Base-by-base conservation (phyloP, 768 basidiomycete genomes). In the Hericium alpestre region DNA sequence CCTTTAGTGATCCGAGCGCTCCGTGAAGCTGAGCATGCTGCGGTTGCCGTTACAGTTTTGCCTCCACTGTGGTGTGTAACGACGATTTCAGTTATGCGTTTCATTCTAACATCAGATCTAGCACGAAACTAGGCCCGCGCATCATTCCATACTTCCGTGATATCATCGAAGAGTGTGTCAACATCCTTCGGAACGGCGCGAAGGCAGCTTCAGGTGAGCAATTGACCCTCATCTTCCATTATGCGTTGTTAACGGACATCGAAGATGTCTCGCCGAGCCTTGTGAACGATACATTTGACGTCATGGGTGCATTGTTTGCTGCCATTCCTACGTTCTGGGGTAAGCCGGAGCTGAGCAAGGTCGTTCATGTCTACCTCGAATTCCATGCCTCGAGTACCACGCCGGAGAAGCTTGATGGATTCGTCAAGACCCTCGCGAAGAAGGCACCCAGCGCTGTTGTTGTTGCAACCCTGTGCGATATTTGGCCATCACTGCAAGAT, bases 311-410 rank as follows among this genome's bases (percentile, higher is more conserved):
- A n/a, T 71, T 95, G 9, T 74, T 96, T 58, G 72, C 75, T 0
- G 77, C 84, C 1, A 84, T 96, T 32, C 91, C 93, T 0, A 81
- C 84, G 4, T 97, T 98, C 70, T 91, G 89, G 79, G 81, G 84
- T 38, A 58, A 69, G 16, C 68, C 70, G 18, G 89, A 90, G 60
- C 66, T 90, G 27, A 70, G 69, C 0, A 76, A 78, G 57, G 72
- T 89, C 16, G 69, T 83, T 23, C 76, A 70, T 40, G 72, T 88
- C 7, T 82, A 83, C 58, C 67, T 87, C 23, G 79, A 83, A n/a
- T 51, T 55, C 2, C 57, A 61, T 12, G 67, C 73, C 13, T 64
- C 74, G 6, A 70, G 70, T 50, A 59, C 70, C 1, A 22, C 25
- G 22, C 25, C 20, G 5, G 57, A 54, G 53, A 62, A 32, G 65